phyloP scores from a whole-genome alignment of 331 rosid species.

The Pyrus hybrid region DNA sequence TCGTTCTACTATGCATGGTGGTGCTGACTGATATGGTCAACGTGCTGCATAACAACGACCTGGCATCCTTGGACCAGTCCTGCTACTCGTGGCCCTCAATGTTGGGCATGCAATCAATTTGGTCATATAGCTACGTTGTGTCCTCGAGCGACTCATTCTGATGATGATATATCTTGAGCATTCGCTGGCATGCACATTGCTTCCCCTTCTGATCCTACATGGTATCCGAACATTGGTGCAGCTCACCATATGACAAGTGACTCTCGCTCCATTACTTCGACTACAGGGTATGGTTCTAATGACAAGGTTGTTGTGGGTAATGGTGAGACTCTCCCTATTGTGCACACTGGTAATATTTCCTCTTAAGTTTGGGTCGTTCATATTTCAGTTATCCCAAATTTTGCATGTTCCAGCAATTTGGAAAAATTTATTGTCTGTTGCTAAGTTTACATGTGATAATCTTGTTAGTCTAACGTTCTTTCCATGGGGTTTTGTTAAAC shows the following conservation, averaged over 20 bases:
- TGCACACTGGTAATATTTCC: neutral
- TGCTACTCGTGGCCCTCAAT: too few relatives aligned
- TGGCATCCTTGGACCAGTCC: neutral
- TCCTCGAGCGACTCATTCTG: neutral
- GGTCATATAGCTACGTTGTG: neutral
- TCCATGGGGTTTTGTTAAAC: neutral
- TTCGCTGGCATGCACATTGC: neutral
- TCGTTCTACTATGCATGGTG: too few relatives aligned
- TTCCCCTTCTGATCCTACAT: neutral
- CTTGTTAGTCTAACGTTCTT: neutral
- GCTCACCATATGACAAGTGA: neutral
- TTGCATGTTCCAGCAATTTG: neutral
- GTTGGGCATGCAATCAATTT: neutral
- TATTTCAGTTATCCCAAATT: neutral
- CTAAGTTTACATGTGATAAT: neutral
- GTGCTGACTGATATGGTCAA: too few relatives aligned
- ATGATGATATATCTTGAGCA: neutral
- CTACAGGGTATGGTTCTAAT: neutral
- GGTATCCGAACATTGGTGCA: neutral
- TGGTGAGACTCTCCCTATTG: neutral
- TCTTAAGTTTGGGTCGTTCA: neutral
- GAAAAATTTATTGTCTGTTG: neutral
- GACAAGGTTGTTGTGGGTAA: neutral
- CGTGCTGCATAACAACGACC: neutral
- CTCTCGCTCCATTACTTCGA: fast-evolving